Conservation (phyloP, 2,329 filamentous ascomycete genomes). For the Ascochyta fabae region DNA sequence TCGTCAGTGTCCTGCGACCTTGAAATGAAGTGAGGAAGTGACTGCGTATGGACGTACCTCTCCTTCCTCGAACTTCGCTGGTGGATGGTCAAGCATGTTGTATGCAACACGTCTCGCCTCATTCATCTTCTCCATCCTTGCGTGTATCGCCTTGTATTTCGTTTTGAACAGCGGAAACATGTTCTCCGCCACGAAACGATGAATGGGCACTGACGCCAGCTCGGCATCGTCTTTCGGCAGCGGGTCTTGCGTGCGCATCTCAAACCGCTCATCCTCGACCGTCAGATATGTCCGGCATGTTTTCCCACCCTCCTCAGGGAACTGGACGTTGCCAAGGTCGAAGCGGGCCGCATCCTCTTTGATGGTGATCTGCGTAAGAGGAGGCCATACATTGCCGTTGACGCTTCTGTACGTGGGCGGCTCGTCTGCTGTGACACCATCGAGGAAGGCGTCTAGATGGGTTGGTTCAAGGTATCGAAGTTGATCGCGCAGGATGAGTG, state of each 20-base stretch:
- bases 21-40: too few relatives aligned
- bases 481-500: slow-evolving; percentile 35
- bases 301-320: slow-evolving; percentile 22
- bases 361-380: slow-evolving; percentile 28
- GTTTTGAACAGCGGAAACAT: slow-evolving; percentile 32
- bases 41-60: slow-evolving; percentile 25
- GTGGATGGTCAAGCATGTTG: slow-evolving; percentile 20
- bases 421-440: slow-evolving; percentile 33
- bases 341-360: slow-evolving; percentile 29
- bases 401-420: slow-evolving; percentile 37
- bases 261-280: slow-evolving; percentile 26
- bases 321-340: slow-evolving; percentile 41
- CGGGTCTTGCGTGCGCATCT: slow-evolving; percentile 28
- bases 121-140: slow-evolving; percentile 32
- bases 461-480: slow-evolving; percentile 32
- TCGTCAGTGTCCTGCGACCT: not conserved
- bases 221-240: slow-evolving; percentile 27
- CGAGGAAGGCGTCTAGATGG: slow-evolving; percentile 38
- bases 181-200: slow-evolving; percentile 29
- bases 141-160: slow-evolving; percentile 34
- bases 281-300: slow-evolving; percentile 23
- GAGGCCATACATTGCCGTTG: slow-evolving; percentile 31
- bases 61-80: slow-evolving; percentile 25
- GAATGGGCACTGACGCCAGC: slow-evolving; percentile 29
- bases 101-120: slow-evolving; percentile 30